Percentiles rank a stretch among this genome's conserved stretches.
phyloP scores from a whole-genome alignment of 2,329 filamentous ascomycete species.

The Verticillium albo-atrum region DNA sequence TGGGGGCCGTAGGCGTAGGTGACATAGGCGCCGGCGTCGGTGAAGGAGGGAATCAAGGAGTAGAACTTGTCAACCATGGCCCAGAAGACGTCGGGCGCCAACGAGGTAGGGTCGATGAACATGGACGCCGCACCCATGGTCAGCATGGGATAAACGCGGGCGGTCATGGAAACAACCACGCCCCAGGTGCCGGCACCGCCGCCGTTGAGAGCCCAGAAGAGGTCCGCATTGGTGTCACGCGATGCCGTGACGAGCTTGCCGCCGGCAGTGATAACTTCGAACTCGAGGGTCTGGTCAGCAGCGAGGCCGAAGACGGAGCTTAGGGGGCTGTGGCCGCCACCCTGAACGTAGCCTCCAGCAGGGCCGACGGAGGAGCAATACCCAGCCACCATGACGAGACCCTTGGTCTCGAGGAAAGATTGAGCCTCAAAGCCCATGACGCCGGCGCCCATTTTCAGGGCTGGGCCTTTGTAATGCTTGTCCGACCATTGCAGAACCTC shows the following conservation, averaged over 20 bases:
- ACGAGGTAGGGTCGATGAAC: conserved; percentile 9
- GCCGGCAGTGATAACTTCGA: conserved; percentile 48
- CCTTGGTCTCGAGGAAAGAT: neutral
- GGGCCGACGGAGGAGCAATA: conserved; percentile 51
- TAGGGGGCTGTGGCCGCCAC: conserved; percentile 54
- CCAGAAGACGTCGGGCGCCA: conserved; percentile 38
- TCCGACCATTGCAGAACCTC: neutral
- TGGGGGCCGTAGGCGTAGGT: neutral
- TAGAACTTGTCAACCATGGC: conserved; percentile 38
- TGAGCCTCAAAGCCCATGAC: conserved; percentile 3
- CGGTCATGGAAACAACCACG: conserved; percentile 51
- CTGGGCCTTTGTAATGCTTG: conserved; percentile 11
- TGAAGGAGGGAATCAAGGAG: neutral
- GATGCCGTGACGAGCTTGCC: conserved; percentile 45
- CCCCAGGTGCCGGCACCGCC: conserved; percentile 57
- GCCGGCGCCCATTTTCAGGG: conserved; percentile 16
- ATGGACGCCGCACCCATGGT: conserved; percentile 29
- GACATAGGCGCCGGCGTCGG: neutral
- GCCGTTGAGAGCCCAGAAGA: conserved; percentile 61
- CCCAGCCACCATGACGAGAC: conserved; percentile 36
- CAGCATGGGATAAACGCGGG: conserved; percentile 40
- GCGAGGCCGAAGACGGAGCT: conserved; percentile 51
- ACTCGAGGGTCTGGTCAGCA: conserved; percentile 55
- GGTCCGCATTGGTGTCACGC: conserved; percentile 42
- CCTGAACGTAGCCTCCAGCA: conserved; percentile 56